Evolutionary conservation across 306 rosid genomes (phyloP).

Genomic region (Rubus parviflorus): DNA sequence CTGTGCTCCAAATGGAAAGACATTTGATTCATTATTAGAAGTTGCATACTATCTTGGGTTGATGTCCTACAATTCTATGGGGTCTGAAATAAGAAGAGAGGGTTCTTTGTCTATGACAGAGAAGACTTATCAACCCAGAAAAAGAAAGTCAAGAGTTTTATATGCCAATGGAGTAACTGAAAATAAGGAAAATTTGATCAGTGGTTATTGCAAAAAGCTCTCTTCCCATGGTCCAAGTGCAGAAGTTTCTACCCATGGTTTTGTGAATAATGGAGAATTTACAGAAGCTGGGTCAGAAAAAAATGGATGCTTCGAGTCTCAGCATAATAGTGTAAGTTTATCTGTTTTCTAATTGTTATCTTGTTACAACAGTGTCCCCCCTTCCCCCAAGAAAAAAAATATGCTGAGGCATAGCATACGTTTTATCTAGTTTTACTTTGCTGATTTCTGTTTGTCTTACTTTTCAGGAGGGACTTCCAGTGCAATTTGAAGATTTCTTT

Average conservation of each 20-base stretch:
- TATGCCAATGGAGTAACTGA: constrained; percentile 68
- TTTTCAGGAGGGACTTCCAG: constrained; percentile 82
- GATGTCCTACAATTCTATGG: constrained; percentile 52
- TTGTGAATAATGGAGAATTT: constrained; percentile 43
- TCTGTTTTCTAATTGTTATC: constrained; percentile 21
- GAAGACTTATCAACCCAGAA: constrained; percentile 57
- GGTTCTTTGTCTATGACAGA: constrained; percentile 46
- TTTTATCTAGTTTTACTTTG: constrained; percentile 26
- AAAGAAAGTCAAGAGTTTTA: constrained; percentile 56
- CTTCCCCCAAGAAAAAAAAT: neutral
- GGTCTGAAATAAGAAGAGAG: constrained; percentile 60
- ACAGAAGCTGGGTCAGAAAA: constrained; percentile 45
- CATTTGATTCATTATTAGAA: constrained; percentile 89
- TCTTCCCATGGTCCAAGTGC: constrained; percentile 42
- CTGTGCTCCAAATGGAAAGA: constrained; percentile 94
- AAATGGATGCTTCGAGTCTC: constrained; percentile 34
- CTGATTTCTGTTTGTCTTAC: constrained; percentile 42
- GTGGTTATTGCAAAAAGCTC: constrained; percentile 47
- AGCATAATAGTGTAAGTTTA: constrained; percentile 55
- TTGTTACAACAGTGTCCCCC: constrained; percentile 11
- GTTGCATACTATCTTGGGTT: constrained; percentile 91
- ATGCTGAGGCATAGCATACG: neutral
- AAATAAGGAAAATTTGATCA: constrained; percentile 43
- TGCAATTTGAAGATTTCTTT: constrained; percentile 87
- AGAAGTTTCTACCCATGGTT: constrained; percentile 35